Base-by-base conservation (phyloP, 2,329 filamentous ascomycete genomes). In the Cytospora piceae region DNA sequence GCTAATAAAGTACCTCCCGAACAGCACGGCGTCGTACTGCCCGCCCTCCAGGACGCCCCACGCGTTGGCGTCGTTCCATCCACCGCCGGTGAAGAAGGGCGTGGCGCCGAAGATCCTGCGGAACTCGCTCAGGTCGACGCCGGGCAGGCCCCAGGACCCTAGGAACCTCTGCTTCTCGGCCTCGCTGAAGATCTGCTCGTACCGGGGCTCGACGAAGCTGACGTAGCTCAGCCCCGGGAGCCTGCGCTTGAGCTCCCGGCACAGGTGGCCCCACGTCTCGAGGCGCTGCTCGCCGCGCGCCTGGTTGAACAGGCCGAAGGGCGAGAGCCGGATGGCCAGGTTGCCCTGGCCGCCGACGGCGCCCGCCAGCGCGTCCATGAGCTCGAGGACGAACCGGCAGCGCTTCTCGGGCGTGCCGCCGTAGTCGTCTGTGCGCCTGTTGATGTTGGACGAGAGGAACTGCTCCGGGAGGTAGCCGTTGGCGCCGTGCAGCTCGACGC, bases 321-420 rank as follows among this genome's bases (percentile, higher is more conserved):
- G 86, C 9, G 77, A 82, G 24, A 90, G 71, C 12, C 87, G 79
- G 60, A 87, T 83, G 22, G 77, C 82, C 8, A 79, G 77, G 61
- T 77, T 76, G 14, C 84, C 78, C 0, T 80, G 74, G 15, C 84
- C 85, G 14, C 84, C 85, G 14, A 87, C 74, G 9, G 84, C 84
- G 0, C 73, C 76, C 1, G 77, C 75, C 9, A 86, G 80, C 3
- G 84, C 84, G 61, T 82, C 78, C 3, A 81, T 75, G 22, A 86
- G 80, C 69, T 87, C 84, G 17, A 86, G 67, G 0, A 75, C 79
- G 66, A 87, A 81, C 0, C 82, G 77, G 2, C 80, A 75, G 34
- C 85, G 80, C 60, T 86, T 87, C 71, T 86, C 83, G 52, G 84
- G 79, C 66, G 77, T 81, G 52, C 83, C 84, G 15, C 84, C 84